Percentiles rank a stretch among this genome's conserved stretches.
These are phyloP conservation scores for Cercis canadensis DNA, from an alignment of 306 rosid species.

Conservation along the genomic window DNA sequence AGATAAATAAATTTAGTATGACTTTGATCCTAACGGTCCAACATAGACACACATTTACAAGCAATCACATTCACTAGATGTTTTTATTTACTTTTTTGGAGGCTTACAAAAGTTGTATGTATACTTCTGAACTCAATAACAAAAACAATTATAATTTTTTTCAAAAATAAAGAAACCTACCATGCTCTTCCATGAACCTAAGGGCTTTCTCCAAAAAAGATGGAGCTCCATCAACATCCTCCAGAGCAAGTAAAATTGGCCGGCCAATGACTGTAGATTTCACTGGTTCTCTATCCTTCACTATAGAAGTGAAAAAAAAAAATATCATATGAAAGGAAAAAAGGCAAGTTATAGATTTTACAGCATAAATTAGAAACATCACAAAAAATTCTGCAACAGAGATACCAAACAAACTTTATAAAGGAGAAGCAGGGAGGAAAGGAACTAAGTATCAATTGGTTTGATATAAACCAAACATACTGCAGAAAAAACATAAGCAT, in stretches of 20 bases:
- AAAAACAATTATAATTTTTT: not conserved
- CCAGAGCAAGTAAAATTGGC: conserved; percentile 92
- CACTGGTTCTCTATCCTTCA: conserved; percentile 58
- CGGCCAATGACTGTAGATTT: conserved; percentile 78
- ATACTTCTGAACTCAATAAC: not conserved
- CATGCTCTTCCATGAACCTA: conserved; percentile 76
- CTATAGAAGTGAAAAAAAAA: conserved; percentile 50
- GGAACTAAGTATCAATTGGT: not conserved
- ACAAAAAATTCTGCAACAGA: conserved; percentile 14
- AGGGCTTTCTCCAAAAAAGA: conserved; percentile 96
- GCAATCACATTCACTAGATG: not conserved
- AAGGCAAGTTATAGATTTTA: conserved; percentile 28
- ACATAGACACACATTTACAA: not conserved
- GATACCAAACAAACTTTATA: conserved; percentile 20
- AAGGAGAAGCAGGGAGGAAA: not conserved
- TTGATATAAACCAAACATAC: not conserved
- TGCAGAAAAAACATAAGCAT: conserved; percentile 11
- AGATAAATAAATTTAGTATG: conserved; percentile 1
- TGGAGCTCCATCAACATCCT: conserved; percentile 94
- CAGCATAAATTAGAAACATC: conserved; percentile 33
- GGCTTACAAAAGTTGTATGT: not conserved
- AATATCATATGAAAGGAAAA: conserved; percentile 37
- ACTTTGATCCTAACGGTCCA: not conserved
- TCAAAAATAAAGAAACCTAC: conserved; percentile 48
- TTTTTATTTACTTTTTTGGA: not conserved